Conservation (phyloP, 176 grass and related monocot species). For the Thalia dealbata region DNA sequence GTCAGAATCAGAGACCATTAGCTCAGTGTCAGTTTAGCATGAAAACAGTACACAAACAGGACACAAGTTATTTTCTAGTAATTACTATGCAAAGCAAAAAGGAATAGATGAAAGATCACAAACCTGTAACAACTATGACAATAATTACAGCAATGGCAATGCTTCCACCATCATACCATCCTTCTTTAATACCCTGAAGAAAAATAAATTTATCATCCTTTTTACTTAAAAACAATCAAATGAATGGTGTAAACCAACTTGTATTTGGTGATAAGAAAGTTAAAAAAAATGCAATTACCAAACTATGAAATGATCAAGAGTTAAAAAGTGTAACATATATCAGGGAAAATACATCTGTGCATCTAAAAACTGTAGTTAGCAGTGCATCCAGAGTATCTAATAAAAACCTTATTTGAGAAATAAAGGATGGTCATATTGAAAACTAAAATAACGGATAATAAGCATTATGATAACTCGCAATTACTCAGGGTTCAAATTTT, state of each 20-base stretch:
- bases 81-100: neutral
- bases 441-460: neutral
- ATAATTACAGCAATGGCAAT: slow-evolving; percentile 86
- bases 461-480: neutral
- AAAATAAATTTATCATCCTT: neutral
- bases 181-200: slow-evolving; percentile 84
- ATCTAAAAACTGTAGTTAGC: neutral
- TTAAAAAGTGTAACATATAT: neutral
- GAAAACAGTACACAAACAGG: too few species aligned
- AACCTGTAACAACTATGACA: slow-evolving; percentile 80
- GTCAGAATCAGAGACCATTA: too few species aligned
- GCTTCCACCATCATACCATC: slow-evolving; percentile 97
- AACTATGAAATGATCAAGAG: neutral
- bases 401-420: neutral
- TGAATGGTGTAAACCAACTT: neutral
- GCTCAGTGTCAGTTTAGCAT: too few species aligned
- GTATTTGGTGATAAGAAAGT: neutral
- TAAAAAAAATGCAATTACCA: neutral
- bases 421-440: too few species aligned
- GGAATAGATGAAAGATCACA: slow-evolving; percentile 24
- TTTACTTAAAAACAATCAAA: neutral
- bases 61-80: too few species aligned
- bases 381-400: neutral
- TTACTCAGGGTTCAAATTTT: neutral
- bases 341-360: neutral